Percentiles rank a stretch among this genome's conserved stretches.
These are phyloP conservation scores for Coemansia pectinata DNA, from an alignment of 192 early-diverging fungal genomes.

Conservation along the genomic window DNA sequence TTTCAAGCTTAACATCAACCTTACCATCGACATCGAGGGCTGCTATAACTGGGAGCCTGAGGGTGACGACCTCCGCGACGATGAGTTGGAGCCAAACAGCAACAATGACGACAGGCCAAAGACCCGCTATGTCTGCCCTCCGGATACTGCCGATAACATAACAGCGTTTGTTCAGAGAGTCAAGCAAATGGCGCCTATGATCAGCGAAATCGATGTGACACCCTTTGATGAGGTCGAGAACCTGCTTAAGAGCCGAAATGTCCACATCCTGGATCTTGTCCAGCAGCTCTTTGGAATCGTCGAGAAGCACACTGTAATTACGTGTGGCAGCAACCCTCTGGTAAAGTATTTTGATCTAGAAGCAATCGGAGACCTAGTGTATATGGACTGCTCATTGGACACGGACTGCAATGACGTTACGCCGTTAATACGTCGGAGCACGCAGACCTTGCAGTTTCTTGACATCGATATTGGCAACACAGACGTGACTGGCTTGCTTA, in stretches of 20 bases:
- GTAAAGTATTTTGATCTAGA: not conserved
- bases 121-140: not conserved
- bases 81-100: too few species aligned
- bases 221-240: not conserved
- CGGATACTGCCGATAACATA: not conserved
- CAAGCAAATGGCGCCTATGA: not conserved
- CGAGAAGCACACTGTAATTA: not conserved
- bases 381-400: not conserved
- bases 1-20: not conserved
- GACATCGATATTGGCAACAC: too few species aligned
- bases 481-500: not conserved
- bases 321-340: not conserved
- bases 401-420: not conserved
- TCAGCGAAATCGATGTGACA: not conserved
- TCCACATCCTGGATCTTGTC: not conserved
- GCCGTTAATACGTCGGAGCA: not conserved
- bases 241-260: not conserved
- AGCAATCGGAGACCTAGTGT: not conserved
- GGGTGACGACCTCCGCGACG: too few species aligned
- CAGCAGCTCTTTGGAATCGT: not conserved
- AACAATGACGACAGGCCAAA: not conserved
- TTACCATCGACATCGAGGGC: not conserved
- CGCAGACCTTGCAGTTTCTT: not conserved
- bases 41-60: too few species aligned
- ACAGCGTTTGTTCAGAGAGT: not conserved